Conservation (phyloP, 805 yeast genomes). For the Cyberlindnera amylophila region DNA sequence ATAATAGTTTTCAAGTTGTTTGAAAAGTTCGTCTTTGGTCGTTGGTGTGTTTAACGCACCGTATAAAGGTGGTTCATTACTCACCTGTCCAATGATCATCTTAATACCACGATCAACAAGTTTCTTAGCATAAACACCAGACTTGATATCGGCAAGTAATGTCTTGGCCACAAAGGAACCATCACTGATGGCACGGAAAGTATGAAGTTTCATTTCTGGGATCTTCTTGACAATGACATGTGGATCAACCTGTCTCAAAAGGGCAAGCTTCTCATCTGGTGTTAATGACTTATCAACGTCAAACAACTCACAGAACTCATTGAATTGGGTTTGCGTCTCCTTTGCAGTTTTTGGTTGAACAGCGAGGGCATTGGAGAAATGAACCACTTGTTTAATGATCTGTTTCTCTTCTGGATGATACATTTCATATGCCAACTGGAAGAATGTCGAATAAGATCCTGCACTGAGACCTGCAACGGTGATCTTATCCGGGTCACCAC, state of each 20-base stretch:
- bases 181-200: slow-evolving; percentile 40
- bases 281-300: slow-evolving; percentile 18
- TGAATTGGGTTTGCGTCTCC: slow-evolving; percentile 30
- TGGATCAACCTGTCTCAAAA: slow-evolving; percentile 20
- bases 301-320: slow-evolving; percentile 30
- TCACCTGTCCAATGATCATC: slow-evolving; percentile 32
- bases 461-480: slow-evolving; percentile 47
- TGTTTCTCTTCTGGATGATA: slow-evolving; percentile 38
- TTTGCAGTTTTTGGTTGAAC: slow-evolving; percentile 36
- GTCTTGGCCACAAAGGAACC: slow-evolving; percentile 31
- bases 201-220: slow-evolving; percentile 26
- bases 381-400: slow-evolving; percentile 35
- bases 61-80: slow-evolving; percentile 32
- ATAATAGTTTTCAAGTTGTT: slow-evolving; percentile 36
- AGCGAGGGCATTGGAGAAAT: slow-evolving; percentile 34
- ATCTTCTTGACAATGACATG: slow-evolving; percentile 21
- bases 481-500: slow-evolving; percentile 41
- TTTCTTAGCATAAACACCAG: slow-evolving; percentile 28
- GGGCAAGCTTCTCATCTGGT: slow-evolving; percentile 19
- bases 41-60: slow-evolving; percentile 31
- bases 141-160: slow-evolving; percentile 30
- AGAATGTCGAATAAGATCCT: slow-evolving; percentile 41
- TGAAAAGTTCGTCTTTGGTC: slow-evolving; percentile 19
- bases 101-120: slow-evolving; percentile 21
- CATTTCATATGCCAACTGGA: slow-evolving; percentile 39